phyloP scores from a whole-genome alignment of 768 basidiomycete species.

The Pulveroboletus sp. region DNA sequence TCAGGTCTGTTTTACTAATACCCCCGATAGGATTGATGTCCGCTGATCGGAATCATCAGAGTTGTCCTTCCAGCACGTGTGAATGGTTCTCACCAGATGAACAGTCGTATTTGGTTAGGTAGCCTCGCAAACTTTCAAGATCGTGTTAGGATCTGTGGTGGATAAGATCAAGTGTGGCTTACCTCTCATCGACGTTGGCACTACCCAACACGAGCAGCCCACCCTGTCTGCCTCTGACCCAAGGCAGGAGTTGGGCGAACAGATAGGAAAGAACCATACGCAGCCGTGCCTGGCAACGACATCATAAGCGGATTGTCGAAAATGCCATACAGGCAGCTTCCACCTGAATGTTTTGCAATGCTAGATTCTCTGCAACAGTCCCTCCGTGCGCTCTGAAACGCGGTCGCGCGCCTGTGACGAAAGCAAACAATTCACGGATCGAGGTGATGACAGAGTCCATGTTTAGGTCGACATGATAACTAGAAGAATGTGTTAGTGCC shows the following conservation, averaged over 20 bases:
- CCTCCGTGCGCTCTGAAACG: constrained; percentile 88
- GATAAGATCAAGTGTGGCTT: constrained; percentile 1
- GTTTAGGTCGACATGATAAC: constrained; percentile 92
- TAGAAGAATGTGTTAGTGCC: constrained; percentile 28
- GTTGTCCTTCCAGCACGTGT: neutral
- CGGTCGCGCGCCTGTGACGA: constrained; percentile 72
- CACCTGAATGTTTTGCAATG: constrained; percentile 95
- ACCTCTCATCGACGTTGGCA: constrained; percentile 98
- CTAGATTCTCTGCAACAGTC: constrained; percentile 82
- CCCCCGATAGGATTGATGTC: constrained; percentile 98
- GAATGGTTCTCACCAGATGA: constrained; percentile 59
- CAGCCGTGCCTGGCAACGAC: constrained; percentile 64
- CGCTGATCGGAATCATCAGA: constrained; percentile 42
- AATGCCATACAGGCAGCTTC: neutral
- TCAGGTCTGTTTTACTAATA: constrained; percentile 96
- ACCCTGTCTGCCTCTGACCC: constrained; percentile 79
- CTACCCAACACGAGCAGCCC: constrained; percentile 94
- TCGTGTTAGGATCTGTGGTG: neutral
- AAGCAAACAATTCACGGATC: constrained; percentile 73
- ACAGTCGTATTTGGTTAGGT: constrained; percentile 97
- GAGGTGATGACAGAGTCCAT: constrained; percentile 92
- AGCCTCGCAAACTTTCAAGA: constrained; percentile 75
- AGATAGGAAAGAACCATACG: constrained; percentile 94
- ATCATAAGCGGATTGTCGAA: neutral
- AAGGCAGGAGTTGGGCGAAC: constrained; percentile 93